A percentile compares a stretch with the other conserved stretches of the same genome.
phyloP scores from a whole-genome alignment of 352 stramenopile species.

The Phytophthora crassamura region DNA sequence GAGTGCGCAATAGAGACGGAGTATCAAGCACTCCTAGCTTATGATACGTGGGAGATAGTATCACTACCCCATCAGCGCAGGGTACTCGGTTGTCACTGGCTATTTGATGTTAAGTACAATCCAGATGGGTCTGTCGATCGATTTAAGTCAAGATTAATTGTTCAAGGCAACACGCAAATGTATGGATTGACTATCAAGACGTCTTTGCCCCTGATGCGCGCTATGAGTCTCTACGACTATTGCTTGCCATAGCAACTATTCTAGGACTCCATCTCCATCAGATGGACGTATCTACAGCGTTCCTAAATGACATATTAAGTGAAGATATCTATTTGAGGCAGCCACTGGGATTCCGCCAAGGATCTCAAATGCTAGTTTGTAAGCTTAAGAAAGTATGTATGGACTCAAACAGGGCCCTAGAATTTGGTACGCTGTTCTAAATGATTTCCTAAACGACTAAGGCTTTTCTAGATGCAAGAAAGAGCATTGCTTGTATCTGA shows the following conservation, averaged over 20 bases:
- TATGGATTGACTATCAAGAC: constrained; percentile 22
- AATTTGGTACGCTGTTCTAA: constrained; percentile 19
- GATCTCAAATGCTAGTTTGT: neutral
- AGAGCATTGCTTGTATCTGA: constrained; percentile 20
- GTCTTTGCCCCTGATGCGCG: constrained; percentile 7
- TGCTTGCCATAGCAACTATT: constrained; percentile 1
- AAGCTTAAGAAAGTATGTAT: constrained; percentile 19
- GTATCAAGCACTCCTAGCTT: neutral
- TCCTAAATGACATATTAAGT: constrained; percentile 10
- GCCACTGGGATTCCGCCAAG: constrained; percentile 9
- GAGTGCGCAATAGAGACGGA: constrained; percentile 11
- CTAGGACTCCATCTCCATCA: neutral
- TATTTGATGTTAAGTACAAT: constrained; percentile 15
- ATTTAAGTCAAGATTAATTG: neutral
- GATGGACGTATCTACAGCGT: constrained; percentile 7
- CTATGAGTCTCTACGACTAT: constrained; percentile 9
- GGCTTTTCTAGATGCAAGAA: constrained; percentile 13
- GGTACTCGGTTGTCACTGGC: neutral
- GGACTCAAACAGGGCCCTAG: constrained; percentile 8
- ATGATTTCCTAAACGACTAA: neutral
- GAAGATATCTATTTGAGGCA: constrained; percentile 18
- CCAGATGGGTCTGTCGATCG: neutral
- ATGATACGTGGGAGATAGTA: constrained; percentile 1
- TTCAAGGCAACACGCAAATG: constrained; percentile 2
- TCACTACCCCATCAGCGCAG: neutral